Base-by-base conservation (phyloP, 371 early-diverging fungal genomes). In the Rhizopus delemar region DNA sequence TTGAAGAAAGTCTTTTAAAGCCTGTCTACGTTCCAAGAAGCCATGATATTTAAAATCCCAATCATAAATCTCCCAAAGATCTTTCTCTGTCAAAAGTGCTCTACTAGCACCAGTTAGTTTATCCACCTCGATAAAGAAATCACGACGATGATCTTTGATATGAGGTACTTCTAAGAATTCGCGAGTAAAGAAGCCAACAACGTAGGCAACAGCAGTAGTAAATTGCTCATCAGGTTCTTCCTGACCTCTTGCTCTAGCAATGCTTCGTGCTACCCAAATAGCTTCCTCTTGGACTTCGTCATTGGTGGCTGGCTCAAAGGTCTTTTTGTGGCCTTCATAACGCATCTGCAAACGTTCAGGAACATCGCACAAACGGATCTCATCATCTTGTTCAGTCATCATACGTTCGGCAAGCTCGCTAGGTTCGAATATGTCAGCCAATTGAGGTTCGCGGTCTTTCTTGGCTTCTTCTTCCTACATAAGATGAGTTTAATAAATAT, bases 301-400 rank as follows among this genome's bases (percentile, higher is more conserved):
- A 11, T 77, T 71, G 11, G 78, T 63, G 15, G 70, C 62, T 31
- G 45, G 61, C 34, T 57, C 66, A 53, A 74, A 74, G n/a, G 53
- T 60, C 55, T 70, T 82, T 15, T 74, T 72, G 51, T 66, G 46
- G 4, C 82, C 82, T 58, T 65, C 79, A 60, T 72, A 86, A 41
- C 83, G 83, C 73, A 86, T 79, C 67, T 95, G 97, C 69, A 95
- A 78, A 46, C 99, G 88, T 59, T 98, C 99, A 5, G 99, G 99
- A 1, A 95, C 76, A 65, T 98, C 98, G 34, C 83, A 82, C 4
- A 85, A 63, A 36, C 95, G 87, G 62, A 98, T 96, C 5, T 80
- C 83, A 56, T 96, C 95, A 70, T 98, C 99, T 57, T 78, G 77
- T 46, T 92, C 92, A 1, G 98, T 97, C 84, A 97, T 83, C 89